A percentile compares a stretch with the other conserved stretches of the same genome.
Evolutionary conservation across 1,284 basidiomycete species (phyloP).

Genomic region (Trichosporon sp.): DNA sequence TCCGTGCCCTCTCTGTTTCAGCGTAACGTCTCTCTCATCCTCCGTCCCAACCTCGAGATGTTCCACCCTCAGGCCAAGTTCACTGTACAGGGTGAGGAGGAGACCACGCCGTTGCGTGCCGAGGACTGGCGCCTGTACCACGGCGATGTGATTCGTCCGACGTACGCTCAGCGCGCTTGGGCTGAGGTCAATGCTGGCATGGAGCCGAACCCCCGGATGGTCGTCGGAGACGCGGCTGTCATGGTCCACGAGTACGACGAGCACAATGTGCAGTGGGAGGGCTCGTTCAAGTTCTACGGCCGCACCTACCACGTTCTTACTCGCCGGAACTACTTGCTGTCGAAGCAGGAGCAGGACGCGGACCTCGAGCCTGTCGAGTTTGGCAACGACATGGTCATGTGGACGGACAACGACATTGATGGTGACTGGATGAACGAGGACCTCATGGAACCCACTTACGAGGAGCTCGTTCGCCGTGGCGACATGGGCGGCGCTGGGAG

Average conservation of each 20-base stretch:
- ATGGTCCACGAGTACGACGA: slow-evolving; percentile 60
- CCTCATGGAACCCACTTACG: slow-evolving; percentile 11
- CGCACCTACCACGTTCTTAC: slow-evolving; percentile 70
- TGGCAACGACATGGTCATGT: slow-evolving; percentile 63
- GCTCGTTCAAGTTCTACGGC: slow-evolving; percentile 66
- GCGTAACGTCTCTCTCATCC: slow-evolving; percentile 50
- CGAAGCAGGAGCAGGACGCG: slow-evolving; percentile 57
- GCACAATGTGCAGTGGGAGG: slow-evolving; percentile 64
- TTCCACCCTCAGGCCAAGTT: slow-evolving; percentile 70
- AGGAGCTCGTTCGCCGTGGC: slow-evolving; percentile 16
- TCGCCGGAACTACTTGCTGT: slow-evolving; percentile 64
- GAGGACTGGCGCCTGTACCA: slow-evolving; percentile 55
- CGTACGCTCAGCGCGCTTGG: slow-evolving; percentile 49
- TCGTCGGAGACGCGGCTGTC: slow-evolving; percentile 66
- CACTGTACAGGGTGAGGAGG: slow-evolving; percentile 16
- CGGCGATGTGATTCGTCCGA: slow-evolving; percentile 64
- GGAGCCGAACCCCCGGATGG: slow-evolving; percentile 27
- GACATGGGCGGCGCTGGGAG: slow-evolving; percentile 30
- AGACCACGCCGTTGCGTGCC: slow-evolving; percentile 24
- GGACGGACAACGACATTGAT: slow-evolving; percentile 52
- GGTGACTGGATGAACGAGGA: slow-evolving; percentile 16
- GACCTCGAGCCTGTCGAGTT: slow-evolving; percentile 49
- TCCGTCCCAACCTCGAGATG: slow-evolving; percentile 68
- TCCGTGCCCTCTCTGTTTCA: slow-evolving; percentile 31
- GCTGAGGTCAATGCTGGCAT: slow-evolving; percentile 29